A percentile compares a stretch with the other conserved stretches of the same genome.
phyloP scores from a whole-genome alignment of 192 early-diverging fungal genomes.

The Linnemannia zychae region DNA sequence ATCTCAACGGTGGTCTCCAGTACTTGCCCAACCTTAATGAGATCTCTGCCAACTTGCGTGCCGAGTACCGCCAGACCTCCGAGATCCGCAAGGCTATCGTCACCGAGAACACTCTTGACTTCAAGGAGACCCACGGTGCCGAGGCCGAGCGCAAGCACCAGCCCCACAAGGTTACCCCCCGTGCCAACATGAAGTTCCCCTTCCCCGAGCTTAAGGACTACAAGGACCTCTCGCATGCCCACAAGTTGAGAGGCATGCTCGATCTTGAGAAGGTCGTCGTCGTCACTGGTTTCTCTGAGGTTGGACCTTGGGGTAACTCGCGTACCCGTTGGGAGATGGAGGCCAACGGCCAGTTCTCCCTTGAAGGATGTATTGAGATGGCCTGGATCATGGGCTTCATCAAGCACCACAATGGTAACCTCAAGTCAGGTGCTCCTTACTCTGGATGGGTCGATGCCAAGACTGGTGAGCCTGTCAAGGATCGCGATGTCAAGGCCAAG shows the following conservation, averaged over 20 bases:
- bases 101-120: constrained; percentile 83
- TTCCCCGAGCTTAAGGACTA: constrained; percentile 79
- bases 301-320: constrained; percentile 91
- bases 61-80: constrained; percentile 84
- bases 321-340: constrained; percentile 98
- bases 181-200: constrained; percentile 88
- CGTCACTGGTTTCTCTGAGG: constrained; percentile 93
- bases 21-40: constrained; percentile 89
- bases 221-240: constrained; percentile 75
- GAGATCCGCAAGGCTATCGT: constrained; percentile 90
- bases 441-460: constrained; percentile 95
- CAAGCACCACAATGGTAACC: constrained; percentile 86
- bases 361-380: constrained; percentile 96
- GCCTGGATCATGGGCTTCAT: constrained; percentile 98
- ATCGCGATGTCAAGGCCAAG: constrained; percentile 88
- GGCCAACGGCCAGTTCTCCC: constrained; percentile 87
- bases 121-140: constrained; percentile 80
- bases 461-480: constrained; percentile 87
- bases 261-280: constrained; percentile 95
- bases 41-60: constrained; percentile 79
- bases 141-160: constrained; percentile 74
- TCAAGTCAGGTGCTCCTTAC: constrained; percentile 84
- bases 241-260: constrained; percentile 78
- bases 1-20: constrained; percentile 92
- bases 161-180: constrained; percentile 79